Conservation (phyloP, 1,139 yeast species). For the Blastobotrys persicus region DNA sequence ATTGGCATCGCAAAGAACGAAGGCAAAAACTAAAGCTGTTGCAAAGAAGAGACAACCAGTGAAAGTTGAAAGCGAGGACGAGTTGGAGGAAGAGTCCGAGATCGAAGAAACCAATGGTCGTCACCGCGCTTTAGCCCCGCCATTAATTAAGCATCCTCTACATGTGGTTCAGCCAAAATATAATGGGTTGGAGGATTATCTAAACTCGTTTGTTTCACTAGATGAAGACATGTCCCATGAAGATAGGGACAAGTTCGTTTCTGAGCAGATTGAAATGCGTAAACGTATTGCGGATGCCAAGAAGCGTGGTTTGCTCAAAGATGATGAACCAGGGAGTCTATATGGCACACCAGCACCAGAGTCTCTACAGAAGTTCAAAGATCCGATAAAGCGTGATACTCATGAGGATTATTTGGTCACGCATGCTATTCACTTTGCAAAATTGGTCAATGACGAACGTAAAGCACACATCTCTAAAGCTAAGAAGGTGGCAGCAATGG, state of each 20-base stretch:
- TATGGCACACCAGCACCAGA: slow-evolving; percentile 31
- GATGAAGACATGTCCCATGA: slow-evolving; percentile 53
- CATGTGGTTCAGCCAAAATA: slow-evolving; percentile 40
- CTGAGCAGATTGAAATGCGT: slow-evolving; percentile 45
- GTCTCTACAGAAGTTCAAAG: slow-evolving; percentile 36
- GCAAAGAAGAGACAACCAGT: slow-evolving; percentile 9
- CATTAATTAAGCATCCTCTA: slow-evolving; percentile 10
- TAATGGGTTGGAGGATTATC: slow-evolving; percentile 42
- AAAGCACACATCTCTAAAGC: slow-evolving; percentile 66
- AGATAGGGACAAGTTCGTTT: slow-evolving; percentile 49
- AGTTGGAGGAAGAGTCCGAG: slow-evolving; percentile 9
- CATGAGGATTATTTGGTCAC: slow-evolving; percentile 70
- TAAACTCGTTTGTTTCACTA: slow-evolving; percentile 53
- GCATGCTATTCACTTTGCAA: slow-evolving; percentile 75
- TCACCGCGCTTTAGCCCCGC: slow-evolving; percentile 15
- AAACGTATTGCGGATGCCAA: slow-evolving; percentile 55
- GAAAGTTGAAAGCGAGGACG: slow-evolving; percentile 9
- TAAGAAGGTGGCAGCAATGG: slow-evolving; percentile 72
- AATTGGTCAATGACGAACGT: slow-evolving; percentile 65
- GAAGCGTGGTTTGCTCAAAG: slow-evolving; percentile 48
- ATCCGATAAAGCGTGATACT: slow-evolving; percentile 44
- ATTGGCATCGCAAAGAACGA: too few relatives aligned
- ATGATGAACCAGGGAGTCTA: slow-evolving; percentile 36
- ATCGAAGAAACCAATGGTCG: slow-evolving; percentile 9
- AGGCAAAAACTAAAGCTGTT: background rate